A percentile compares a stretch with the other conserved stretches of the same genome.
Evolutionary conservation across 2,329 filamentous ascomycete genomes (phyloP).

Genomic region (Lojkania enalia): DNA sequence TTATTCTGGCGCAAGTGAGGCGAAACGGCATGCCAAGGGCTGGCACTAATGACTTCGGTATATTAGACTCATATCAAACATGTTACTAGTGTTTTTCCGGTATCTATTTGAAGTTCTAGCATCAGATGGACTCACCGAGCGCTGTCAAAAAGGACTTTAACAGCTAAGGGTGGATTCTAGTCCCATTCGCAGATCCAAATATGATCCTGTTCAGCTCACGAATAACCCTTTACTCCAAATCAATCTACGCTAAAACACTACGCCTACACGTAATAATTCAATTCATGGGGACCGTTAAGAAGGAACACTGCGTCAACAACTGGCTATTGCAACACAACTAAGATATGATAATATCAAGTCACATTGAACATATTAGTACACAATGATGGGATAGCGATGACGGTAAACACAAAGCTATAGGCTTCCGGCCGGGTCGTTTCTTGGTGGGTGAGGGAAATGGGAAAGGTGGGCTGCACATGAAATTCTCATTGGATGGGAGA

Average conservation of each 20-base stretch:
- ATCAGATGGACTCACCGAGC: neutral
- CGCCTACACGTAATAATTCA: conserved; percentile 12
- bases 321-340: conserved; percentile 12
- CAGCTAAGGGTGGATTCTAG: neutral
- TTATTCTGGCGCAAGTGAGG: conserved; percentile 12
- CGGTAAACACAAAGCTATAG: neutral
- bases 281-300: conserved; percentile 9
- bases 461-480: neutral
- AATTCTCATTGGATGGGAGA: conserved; percentile 13
- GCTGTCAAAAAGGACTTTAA: neutral
- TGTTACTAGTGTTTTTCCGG: neutral
- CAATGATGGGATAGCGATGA: conserved; percentile 13
- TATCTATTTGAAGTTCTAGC: neutral
- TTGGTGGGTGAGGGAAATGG: neutral
- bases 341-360: conserved; percentile 12
- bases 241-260: conserved; percentile 19
- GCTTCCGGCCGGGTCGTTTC: conserved; percentile 13
- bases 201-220: neutral
- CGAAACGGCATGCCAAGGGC: neutral
- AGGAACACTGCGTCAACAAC: conserved; percentile 5
- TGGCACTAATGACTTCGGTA: neutral
- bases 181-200: neutral
- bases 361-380: conserved; percentile 8
- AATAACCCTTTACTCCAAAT: conserved; percentile 14
- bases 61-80: neutral